Conservation (phyloP, 495 filamentous ascomycete genomes). For the Daldinia decipiens region DNA sequence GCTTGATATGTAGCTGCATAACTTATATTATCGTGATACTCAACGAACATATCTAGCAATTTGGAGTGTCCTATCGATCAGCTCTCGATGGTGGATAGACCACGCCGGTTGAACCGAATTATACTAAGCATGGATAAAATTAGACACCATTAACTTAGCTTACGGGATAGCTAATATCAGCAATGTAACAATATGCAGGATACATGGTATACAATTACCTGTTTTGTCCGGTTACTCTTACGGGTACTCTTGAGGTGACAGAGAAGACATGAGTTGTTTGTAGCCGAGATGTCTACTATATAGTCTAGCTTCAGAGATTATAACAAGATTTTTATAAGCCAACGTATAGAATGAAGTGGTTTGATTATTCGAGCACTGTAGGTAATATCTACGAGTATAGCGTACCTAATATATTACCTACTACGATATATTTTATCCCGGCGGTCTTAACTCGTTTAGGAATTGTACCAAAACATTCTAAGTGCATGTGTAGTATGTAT, state of each 20-base stretch:
- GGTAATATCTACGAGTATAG: background rate
- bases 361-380: background rate
- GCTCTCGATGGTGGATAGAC: background rate
- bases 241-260: background rate
- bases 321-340: background rate
- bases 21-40: background rate
- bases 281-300: background rate
- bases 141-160: background rate
- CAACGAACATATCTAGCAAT: background rate
- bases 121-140: background rate
- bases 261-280: background rate
- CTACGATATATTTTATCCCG: background rate
- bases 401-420: background rate
- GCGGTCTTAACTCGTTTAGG: background rate
- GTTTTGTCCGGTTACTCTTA: background rate
- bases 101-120: constrained; percentile 21
- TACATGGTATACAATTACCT: background rate
- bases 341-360: background rate
- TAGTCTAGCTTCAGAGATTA: background rate
- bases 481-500: background rate
- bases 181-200: background rate
- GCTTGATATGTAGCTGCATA: constrained; percentile 8
- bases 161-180: background rate
- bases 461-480: constrained; percentile 14
- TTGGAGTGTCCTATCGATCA: background rate